Conservation (phyloP, 176 grass and related monocot genomes). For the Carex myosuroides region DNA sequence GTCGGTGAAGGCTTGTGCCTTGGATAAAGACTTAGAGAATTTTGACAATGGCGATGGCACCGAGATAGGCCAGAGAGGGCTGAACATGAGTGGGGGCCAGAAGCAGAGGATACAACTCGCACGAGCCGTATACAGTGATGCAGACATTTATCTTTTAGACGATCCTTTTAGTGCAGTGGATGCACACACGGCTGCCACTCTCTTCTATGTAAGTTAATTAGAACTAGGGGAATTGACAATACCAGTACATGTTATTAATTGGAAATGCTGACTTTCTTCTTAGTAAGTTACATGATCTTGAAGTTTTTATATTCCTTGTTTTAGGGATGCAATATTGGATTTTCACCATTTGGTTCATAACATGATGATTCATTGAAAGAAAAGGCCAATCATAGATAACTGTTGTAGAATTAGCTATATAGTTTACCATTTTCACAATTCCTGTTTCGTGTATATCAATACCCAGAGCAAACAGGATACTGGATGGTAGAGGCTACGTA, state of each 20-base stretch:
- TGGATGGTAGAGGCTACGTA: background rate
- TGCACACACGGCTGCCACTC: slow-evolving; percentile 68
- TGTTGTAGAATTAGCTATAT: background rate
- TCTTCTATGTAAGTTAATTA: slow-evolving; percentile 71
- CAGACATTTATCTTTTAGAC: slow-evolving; percentile 79
- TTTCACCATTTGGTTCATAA: background rate
- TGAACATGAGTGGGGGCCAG: slow-evolving; percentile 98
- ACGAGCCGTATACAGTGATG: slow-evolving; percentile 78
- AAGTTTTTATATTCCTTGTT: background rate
- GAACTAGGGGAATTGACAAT: background rate
- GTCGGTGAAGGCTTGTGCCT: slow-evolving; percentile 55
- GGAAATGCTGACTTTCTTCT: background rate
- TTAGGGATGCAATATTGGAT: background rate
- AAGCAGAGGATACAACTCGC: slow-evolving; percentile 98
- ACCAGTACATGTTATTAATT: background rate
- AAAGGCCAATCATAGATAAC: background rate
- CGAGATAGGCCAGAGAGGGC: slow-evolving; percentile 86
- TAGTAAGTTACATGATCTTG: background rate
- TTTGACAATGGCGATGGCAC: slow-evolving; percentile 80
- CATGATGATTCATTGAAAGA: background rate
- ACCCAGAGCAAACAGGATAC: background rate
- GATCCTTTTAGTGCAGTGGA: slow-evolving; percentile 93
- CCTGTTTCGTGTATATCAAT: background rate
- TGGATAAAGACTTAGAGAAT: slow-evolving; percentile 80
- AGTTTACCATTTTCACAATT: background rate